Evolutionary conservation across 1,284 basidiomycete genomes (phyloP).

Genomic region (Mycosarcoma maydis): DNA sequence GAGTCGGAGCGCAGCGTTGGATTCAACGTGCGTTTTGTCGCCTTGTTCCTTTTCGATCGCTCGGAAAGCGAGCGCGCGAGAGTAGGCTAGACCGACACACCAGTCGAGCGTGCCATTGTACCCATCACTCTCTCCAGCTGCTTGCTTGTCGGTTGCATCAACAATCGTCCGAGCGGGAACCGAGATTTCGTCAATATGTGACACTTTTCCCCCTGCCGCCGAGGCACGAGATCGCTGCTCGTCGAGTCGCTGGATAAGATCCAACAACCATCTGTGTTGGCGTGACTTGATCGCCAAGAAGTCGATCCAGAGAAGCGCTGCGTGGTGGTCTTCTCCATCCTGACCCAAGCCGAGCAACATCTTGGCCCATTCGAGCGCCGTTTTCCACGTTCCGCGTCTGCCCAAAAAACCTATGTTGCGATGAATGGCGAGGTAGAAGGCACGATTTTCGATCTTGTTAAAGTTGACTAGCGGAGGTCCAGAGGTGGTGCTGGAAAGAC

Average conservation of each 20-base stretch:
- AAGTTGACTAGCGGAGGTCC: slow-evolving; percentile 62
- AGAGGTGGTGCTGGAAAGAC: slow-evolving; percentile 48
- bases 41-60: slow-evolving; percentile 55
- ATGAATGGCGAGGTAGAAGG: slow-evolving; percentile 63
- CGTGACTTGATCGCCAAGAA: slow-evolving; percentile 63
- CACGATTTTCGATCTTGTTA: slow-evolving; percentile 60
- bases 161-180: slow-evolving; percentile 45
- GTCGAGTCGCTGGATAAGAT: slow-evolving; percentile 50
- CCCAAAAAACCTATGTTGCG: slow-evolving; percentile 61
- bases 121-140: slow-evolving; percentile 28
- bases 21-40: slow-evolving; percentile 34
- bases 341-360: slow-evolving; percentile 53
- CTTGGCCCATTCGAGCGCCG: slow-evolving; percentile 65
- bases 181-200: slow-evolving; percentile 29
- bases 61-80: slow-evolving; percentile 55
- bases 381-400: slow-evolving; percentile 63
- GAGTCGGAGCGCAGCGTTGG: slow-evolving; percentile 45
- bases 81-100: slow-evolving; percentile 58
- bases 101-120: slow-evolving; percentile 59
- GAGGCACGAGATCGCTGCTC: slow-evolving; percentile 22
- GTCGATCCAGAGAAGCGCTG: slow-evolving; percentile 64
- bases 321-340: slow-evolving; percentile 63
- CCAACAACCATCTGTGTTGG: slow-evolving; percentile 60
- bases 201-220: slow-evolving; percentile 1
- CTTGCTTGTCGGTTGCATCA: slow-evolving; percentile 35